Conservation (phyloP, 1,284 basidiomycete species). For the Microbotryomycetes sp. region DNA sequence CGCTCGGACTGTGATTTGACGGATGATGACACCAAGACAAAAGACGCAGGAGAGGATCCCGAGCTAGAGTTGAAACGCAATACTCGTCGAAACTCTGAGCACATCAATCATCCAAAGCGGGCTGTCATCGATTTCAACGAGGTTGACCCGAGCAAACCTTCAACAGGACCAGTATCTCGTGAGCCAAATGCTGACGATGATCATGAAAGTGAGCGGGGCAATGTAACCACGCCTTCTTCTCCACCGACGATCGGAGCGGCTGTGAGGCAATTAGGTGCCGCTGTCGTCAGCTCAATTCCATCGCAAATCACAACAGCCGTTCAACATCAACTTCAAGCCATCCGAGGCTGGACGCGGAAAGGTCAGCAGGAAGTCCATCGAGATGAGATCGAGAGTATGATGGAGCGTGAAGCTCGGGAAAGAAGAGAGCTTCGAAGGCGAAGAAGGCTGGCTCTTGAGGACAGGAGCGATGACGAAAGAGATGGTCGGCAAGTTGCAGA, state of each 20-base stretch:
- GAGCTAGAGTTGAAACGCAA: background rate
- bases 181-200: background rate
- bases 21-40: too few species aligned
- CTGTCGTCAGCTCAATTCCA: constrained; percentile 9
- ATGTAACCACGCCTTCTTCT: background rate
- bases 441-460: background rate
- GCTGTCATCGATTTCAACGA: background rate
- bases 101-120: constrained; percentile 8
- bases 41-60: background rate
- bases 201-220: background rate
- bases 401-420: background rate
- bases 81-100: background rate
- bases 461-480: background rate
- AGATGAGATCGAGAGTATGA: background rate
- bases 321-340: background rate
- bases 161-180: background rate
- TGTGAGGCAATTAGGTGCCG: constrained; percentile 9
- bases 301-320: constrained; percentile 2
- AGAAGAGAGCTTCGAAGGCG: background rate
- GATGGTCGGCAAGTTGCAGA: background rate
- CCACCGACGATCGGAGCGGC: constrained; percentile 17
- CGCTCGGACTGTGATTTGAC: too few species aligned
- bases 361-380: background rate
- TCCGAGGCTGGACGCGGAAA: background rate
- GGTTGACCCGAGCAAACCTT: background rate